phyloP scores from a whole-genome alignment of 2,329 filamentous ascomycete species.

The Nannizziopsis arthrosporioides region DNA sequence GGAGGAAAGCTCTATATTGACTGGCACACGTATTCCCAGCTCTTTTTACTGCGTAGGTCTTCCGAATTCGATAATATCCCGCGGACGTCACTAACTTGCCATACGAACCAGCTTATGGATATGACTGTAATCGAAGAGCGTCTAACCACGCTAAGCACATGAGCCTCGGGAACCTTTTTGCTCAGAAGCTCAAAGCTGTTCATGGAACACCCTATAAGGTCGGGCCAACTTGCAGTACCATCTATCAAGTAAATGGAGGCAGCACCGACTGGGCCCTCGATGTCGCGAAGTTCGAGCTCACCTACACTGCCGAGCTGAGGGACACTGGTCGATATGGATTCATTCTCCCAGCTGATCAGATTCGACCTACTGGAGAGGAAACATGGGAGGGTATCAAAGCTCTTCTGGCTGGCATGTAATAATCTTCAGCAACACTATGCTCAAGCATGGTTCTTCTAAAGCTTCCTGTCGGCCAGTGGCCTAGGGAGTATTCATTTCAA shows the following conservation, averaged over 20 bases:
- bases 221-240: conserved; percentile 47
- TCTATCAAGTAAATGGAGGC: conserved; percentile 42
- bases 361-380: conserved; percentile 38
- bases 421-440: not conserved
- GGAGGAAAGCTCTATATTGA: conserved; percentile 53
- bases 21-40: conserved; percentile 52
- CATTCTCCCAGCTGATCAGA: conserved; percentile 40
- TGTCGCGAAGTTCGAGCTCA: conserved; percentile 33
- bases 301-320: conserved; percentile 41
- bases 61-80: not conserved
- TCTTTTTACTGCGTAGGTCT: conserved; percentile 37
- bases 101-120: conserved; percentile 41
- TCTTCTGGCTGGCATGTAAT: conserved; percentile 8
- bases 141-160: conserved; percentile 41
- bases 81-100: not conserved
- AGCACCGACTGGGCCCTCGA: conserved; percentile 38
- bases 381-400: conserved; percentile 33
- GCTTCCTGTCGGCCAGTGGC: no score
- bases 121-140: conserved; percentile 41
- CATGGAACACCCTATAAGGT: conserved; percentile 35
- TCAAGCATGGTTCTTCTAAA: not conserved
- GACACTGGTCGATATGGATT: conserved; percentile 41
- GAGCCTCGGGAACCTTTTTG: conserved; percentile 39
- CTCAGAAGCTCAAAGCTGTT: conserved; percentile 45
- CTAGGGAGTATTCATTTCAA: no score